Base-by-base conservation (phyloP, 2,329 filamentous ascomycete species). In the Thielaviopsis euricoi region DNA sequence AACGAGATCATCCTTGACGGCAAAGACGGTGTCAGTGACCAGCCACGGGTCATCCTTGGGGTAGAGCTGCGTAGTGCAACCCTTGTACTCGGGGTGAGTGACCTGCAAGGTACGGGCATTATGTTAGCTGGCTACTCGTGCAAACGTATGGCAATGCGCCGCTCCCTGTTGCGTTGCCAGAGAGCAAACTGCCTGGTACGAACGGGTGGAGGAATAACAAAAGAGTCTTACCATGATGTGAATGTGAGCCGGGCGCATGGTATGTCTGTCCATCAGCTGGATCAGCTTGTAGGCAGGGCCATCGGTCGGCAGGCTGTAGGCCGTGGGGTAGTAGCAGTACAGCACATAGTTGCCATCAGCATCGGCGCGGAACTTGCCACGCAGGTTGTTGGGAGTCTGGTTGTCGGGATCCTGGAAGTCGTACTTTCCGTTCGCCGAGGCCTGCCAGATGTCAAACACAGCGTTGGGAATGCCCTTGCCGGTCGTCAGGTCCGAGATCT, bases 391-490 rank as follows among this genome's bases (percentile, higher is more conserved):
- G 67, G 80, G 79, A 54, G 73, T 71, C 74, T 87, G 84, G 71
- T 81, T 81, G 58, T 82, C 77, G 0, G 83, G 83, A 69, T 88
- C 85, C 70, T 86, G 83, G 76, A 85, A 81, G 66, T 87, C 83
- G 74, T 88, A 88, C 67, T 83, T 82, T 68, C 84, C 85, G 72
- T 87, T 88, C 69, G 82, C 75, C 63, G 79, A 84, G 55, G 85
- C 84, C 68, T 89, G 83, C 85, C 85, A 89, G 73, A 88, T 84
- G 67, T 89, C 86, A 65, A 89, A 81, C 62, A 86, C 81, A 64
- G 84, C 85, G 65, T 76, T 74, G 57, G 76, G 76, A 65, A 89
- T 82, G 61, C 81, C 81, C 71, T 79, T 77, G 66, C 81, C 80
- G 60, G 83, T 86, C 62, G 79, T 73, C 63, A 83, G 73, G 66